Evolutionary conservation across 495 filamentous ascomycete species (phyloP), one percentile per base, ranked within the genome.

Genomic region (Apiosordaria backusii): DNA sequence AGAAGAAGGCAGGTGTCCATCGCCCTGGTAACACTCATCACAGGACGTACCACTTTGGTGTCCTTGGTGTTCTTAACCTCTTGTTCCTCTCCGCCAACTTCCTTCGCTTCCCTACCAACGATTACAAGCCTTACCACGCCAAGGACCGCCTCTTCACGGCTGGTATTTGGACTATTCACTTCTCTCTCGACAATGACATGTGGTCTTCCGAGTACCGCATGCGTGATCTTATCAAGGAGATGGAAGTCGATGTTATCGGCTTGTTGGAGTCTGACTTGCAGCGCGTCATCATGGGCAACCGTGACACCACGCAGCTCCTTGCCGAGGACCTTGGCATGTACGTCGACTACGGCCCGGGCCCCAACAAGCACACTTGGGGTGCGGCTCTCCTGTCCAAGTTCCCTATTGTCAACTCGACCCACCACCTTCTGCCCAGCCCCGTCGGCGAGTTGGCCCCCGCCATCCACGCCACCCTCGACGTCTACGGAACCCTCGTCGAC

Each of bases 321-420:
- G 93, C 96, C 25, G 95, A 97, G 72, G 93, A 98, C 59, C 81
- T 99, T 26, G 96, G 93, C 61, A 98, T 98, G 93, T 99, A 97
- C 74, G 92, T 92, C 22, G 96, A 99, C 78, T 97, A 93, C 72
- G 96, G 96, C 35, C 96, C 96, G 40, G 95, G 96, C 4, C 96
- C 96, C 13, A 95, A 99, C 84, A 98, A 98, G 80, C 96, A 99
- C 81, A 99, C 96, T 0, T 99, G 96, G 96, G 96, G 96, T 62
- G 83, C 88, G 6, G 95, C 93, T 4, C 82, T 99, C 67, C 85
- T 99, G 2, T 97, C 92, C 72, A 97, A 97, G 75, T 98, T 98
- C 80, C 96, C 96, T 4, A 98, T 99, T 70, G 76, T 99, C 61
- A 97, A 98, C 79, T 96, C 92, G 1, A 97, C 93, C 3, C 96